A percentile compares a stretch with the other conserved stretches of the same genome.
These are phyloP conservation scores for Xylaria grammica DNA, from an alignment of 495 filamentous ascomycete species.

Conservation along the genomic window DNA sequence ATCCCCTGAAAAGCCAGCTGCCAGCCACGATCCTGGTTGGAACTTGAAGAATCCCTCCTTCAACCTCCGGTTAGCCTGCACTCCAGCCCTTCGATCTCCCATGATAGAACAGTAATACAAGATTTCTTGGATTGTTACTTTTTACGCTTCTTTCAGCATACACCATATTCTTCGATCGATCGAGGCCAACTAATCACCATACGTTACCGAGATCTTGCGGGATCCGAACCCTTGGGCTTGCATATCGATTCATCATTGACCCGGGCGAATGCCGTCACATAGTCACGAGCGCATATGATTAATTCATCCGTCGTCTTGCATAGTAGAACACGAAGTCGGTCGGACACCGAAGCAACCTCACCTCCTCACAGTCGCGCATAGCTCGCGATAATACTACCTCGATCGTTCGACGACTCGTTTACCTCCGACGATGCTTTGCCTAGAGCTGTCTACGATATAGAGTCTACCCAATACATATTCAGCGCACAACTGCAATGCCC, in stretches of 20 bases:
- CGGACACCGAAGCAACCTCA: constrained; percentile 3
- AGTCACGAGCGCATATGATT: constrained; percentile 13
- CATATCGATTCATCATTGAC: constrained; percentile 13
- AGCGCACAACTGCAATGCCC: constrained; percentile 42
- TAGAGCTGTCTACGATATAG: constrained; percentile 13
- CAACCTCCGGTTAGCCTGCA: constrained; percentile 1
- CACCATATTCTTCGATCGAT: not conserved
- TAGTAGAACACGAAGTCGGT: not conserved
- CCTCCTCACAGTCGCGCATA: not conserved
- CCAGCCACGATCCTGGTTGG: not conserved
- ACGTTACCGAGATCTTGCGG: not conserved
- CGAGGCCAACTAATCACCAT: not conserved
- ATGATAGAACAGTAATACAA: constrained; percentile 7
- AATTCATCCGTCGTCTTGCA: not conserved
- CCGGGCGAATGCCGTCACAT: constrained; percentile 17
- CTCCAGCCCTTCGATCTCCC: not conserved
- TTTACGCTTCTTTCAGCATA: not conserved
- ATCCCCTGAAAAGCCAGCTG: constrained; percentile 2
- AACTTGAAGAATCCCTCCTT: not conserved
- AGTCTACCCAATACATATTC: not conserved
- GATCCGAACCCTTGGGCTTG: not conserved
- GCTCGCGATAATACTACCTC: not conserved
- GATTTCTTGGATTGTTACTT: not conserved
- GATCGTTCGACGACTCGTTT: no score
- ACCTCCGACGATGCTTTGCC: constrained; percentile 15